These are phyloP conservation scores for Pittosporum tobira DNA, from an alignment of 129 eudicot genomes.

Conservation along the genomic window DNA sequence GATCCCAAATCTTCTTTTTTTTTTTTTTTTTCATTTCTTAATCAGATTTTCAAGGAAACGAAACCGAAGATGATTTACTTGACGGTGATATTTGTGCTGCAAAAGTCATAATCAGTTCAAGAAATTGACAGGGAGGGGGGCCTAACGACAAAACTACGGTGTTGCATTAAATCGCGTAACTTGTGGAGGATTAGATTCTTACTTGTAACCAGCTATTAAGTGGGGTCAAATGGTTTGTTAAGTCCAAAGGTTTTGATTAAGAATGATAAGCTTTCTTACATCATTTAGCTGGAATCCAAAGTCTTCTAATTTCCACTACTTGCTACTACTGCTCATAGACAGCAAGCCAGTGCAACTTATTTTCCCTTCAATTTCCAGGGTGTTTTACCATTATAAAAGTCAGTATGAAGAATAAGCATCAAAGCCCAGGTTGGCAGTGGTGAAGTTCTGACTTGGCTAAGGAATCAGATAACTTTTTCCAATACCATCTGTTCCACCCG, in stretches of 20 bases:
- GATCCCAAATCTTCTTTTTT: neutral
- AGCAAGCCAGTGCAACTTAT: neutral
- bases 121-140: neutral
- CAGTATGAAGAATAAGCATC: neutral
- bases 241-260: conserved; percentile 11
- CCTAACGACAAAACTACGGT: neutral
- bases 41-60: neutral
- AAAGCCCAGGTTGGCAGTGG: conserved; percentile 6
- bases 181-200: conserved; percentile 7
- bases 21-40: too few relatives aligned
- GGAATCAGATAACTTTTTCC: conserved; percentile 2
- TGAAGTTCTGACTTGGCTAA: conserved; percentile 8
- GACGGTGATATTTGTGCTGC: neutral
- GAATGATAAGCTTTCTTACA: neutral
- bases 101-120: conserved; percentile 6
- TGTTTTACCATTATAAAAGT: neutral
- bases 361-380: too few relatives aligned
- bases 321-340: neutral
- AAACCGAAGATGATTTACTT: neutral
- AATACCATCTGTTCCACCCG: too few relatives aligned
- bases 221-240: conserved; percentile 9
- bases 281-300: conserved; percentile 11
- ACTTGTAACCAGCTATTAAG: conserved; percentile 14
- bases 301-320: conserved; percentile 8
- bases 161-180: conserved; percentile 9